A percentile compares a stretch with the other conserved stretches of the same genome.
Conservation (phyloP, 768 basidiomycete genomes). For the Lentinus brumalis region DNA sequence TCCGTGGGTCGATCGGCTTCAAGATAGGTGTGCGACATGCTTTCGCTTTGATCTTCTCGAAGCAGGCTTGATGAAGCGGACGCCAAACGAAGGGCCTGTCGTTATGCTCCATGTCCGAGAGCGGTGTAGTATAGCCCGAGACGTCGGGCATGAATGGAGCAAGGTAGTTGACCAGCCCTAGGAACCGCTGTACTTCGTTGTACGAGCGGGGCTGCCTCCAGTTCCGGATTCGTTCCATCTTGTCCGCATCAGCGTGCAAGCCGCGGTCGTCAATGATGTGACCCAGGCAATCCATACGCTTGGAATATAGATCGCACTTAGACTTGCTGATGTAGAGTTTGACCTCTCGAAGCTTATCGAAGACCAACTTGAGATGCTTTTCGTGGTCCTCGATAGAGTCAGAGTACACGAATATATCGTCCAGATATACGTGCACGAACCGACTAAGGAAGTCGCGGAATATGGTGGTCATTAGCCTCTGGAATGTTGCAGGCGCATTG, state of each 20-base stretch:
- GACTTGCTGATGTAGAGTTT: conserved; percentile 35
- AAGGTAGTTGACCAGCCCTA: conserved; percentile 44
- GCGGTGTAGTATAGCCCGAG: conserved; percentile 33
- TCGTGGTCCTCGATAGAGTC: conserved; percentile 41
- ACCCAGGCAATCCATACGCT: conserved; percentile 39
- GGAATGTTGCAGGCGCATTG: conserved; percentile 49
- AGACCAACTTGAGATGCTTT: conserved; percentile 35
- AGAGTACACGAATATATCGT: conserved; percentile 46
- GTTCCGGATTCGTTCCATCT: conserved; percentile 34
- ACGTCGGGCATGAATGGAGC: conserved; percentile 39
- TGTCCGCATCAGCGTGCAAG: conserved; percentile 39
- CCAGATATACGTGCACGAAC: conserved; percentile 46
- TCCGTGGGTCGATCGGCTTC: conserved; percentile 15
- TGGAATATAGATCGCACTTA: conserved; percentile 38
- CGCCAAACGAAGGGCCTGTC: conserved; percentile 29
- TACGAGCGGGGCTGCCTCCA: conserved; percentile 38
- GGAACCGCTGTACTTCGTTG: conserved; percentile 41
- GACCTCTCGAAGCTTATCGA: conserved; percentile 30
- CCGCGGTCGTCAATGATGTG: conserved; percentile 43
- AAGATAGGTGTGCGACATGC: conserved; percentile 17
- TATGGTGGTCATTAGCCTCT: conserved; percentile 44
- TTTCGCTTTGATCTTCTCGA: conserved; percentile 22
- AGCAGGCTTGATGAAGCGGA: conserved; percentile 24
- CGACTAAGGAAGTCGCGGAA: conserved; percentile 40
- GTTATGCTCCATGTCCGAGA: conserved; percentile 33